These are phyloP conservation scores for Wallacemonas rigidus DNA, from an alignment of 208 protist species.

Conservation along the genomic window DNA sequence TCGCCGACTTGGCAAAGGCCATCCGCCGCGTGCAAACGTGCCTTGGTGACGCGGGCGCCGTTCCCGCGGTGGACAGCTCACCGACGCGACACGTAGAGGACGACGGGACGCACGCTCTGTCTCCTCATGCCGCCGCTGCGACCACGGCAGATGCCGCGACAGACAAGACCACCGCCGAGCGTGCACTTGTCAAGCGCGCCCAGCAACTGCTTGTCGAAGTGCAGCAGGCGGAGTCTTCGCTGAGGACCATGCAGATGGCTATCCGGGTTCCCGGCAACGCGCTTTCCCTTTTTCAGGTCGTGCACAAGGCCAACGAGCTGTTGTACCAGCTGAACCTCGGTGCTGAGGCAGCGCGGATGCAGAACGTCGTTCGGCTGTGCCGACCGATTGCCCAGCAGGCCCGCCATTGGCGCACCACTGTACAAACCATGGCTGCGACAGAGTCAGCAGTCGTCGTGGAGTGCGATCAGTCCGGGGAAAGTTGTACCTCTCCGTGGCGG, in stretches of 20 bases:
- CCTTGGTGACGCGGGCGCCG: constrained; percentile 1
- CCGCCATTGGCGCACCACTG: constrained; percentile 3
- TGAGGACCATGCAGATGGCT: constrained; percentile 25
- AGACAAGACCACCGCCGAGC: constrained; percentile 20
- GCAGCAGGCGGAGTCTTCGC: constrained; percentile 46
- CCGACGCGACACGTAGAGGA: constrained; percentile 19
- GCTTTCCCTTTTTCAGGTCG: constrained; percentile 46
- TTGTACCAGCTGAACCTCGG: constrained; percentile 45
- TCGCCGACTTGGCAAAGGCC: constrained; percentile 21
- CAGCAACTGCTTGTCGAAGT: constrained; percentile 54
- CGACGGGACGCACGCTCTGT: not conserved
- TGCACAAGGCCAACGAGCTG: constrained; percentile 73
- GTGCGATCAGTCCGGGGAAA: not conserved
- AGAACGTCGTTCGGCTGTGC: constrained; percentile 24
- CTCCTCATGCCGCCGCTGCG: not conserved
- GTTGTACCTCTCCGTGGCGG: not conserved
- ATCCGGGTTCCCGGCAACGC: constrained; percentile 38
- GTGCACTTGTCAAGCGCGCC: constrained; percentile 33
- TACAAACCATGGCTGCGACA: not conserved
- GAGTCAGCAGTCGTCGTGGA: not conserved
- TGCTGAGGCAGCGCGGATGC: constrained; percentile 27
- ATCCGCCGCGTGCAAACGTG: constrained; percentile 24
- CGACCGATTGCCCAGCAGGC: constrained; percentile 14
- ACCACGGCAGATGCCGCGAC: not conserved
- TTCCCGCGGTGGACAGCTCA: constrained; percentile 20